Percentiles rank a stretch among this genome's conserved stretches.
Conservation (phyloP, 2,329 filamentous ascomycete species). For the Dothiorella sarmentorum region DNA sequence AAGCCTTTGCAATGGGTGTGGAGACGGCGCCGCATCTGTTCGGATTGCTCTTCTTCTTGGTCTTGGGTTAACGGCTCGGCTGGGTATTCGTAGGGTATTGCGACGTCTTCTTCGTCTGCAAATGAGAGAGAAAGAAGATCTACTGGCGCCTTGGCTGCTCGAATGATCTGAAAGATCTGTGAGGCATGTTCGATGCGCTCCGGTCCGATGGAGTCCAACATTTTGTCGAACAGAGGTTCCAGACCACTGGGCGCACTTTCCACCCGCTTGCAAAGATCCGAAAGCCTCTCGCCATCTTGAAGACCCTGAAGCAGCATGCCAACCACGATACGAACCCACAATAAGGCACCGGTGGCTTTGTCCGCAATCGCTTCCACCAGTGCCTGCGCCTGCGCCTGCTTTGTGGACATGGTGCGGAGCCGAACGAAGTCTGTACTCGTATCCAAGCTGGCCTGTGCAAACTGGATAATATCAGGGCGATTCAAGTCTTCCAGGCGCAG, state of each 20-base stretch:
- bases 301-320: slow-evolving; percentile 11
- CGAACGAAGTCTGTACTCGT: neutral
- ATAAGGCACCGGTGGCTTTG: slow-evolving; percentile 14
- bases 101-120: neutral
- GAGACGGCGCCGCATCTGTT: neutral
- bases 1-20: slow-evolving; percentile 10
- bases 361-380: slow-evolving; percentile 1
- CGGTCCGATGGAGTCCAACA: slow-evolving; percentile 21
- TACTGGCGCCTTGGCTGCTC: neutral
- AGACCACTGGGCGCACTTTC: slow-evolving; percentile 22
- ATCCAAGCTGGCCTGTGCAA: slow-evolving; percentile 12
- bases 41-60: neutral
- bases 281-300: slow-evolving; percentile 20
- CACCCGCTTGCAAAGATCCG: slow-evolving; percentile 23
- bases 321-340: slow-evolving; percentile 13
- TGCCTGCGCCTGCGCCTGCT: neutral
- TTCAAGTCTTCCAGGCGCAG: slow-evolving; percentile 21
- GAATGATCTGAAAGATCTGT: slow-evolving; percentile 17
- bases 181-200: slow-evolving; percentile 22
- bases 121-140: slow-evolving; percentile 9
- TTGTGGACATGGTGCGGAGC: neutral
- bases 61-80: neutral
- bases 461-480: slow-evolving; percentile 19
- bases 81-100: neutral
- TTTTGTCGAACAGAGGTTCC: slow-evolving; percentile 22